Conservation (phyloP, 179 eudicot species). For the Heliamphora pulchella region DNA sequence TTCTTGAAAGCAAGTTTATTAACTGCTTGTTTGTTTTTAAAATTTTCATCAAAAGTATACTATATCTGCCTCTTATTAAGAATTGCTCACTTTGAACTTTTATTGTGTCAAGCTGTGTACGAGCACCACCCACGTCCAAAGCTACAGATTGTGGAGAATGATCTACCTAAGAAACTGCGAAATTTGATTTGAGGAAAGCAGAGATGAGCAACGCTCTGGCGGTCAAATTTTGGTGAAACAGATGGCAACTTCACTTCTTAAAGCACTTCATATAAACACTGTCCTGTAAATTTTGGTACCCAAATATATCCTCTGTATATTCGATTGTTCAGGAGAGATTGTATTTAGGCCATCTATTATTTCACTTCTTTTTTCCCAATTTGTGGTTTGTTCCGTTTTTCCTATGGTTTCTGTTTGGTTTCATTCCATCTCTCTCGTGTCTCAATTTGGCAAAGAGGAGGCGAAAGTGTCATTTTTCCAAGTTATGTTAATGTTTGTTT, state of each 20-base stretch:
- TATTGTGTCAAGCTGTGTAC: slow-evolving; percentile 68
- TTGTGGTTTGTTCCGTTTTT: neutral
- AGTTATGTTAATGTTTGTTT: neutral
- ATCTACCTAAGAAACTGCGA: slow-evolving; percentile 88
- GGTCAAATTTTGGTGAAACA: slow-evolving; percentile 98
- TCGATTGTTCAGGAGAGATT: slow-evolving; percentile 9
- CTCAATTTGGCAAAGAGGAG: neutral
- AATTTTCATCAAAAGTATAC: neutral
- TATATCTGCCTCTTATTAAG: neutral
- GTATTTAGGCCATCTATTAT: slow-evolving; percentile 3
- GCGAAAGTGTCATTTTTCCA: neutral
- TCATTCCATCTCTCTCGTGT: neutral
- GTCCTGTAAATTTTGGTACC: slow-evolving; percentile 44
- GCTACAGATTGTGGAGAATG: slow-evolving; percentile 91
- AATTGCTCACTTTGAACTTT: neutral
- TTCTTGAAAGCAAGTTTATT: neutral
- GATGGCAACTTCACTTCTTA: slow-evolving; percentile 97
- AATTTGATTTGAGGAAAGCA: slow-evolving; percentile 89
- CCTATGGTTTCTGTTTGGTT: neutral
- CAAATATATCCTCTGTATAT: neutral
- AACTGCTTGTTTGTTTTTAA: neutral
- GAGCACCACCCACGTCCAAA: slow-evolving; percentile 99
- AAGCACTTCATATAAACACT: slow-evolving; percentile 98
- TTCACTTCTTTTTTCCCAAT: neutral
- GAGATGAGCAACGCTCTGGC: slow-evolving; percentile 95